A percentile compares a stretch with the other conserved stretches of the same genome.
These are phyloP conservation scores for Silene conica DNA, from an alignment of 148 eudicot species.

Conservation along the genomic window DNA sequence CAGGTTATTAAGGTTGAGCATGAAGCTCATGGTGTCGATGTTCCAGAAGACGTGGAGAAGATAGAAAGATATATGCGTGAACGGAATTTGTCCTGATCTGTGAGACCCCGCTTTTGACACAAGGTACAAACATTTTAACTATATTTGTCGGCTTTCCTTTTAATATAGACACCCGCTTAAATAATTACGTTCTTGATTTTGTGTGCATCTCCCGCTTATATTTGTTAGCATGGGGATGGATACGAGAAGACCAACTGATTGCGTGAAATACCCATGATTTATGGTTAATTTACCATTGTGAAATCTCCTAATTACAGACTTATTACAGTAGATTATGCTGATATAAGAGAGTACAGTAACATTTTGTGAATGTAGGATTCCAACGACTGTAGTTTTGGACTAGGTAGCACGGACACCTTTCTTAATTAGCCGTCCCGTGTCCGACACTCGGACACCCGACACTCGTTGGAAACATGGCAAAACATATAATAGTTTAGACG, in stretches of 20 bases:
- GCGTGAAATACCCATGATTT: too few species aligned
- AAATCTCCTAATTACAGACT: too few species aligned
- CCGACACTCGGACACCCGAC: too few species aligned
- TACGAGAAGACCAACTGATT: neutral
- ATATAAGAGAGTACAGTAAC: too few species aligned
- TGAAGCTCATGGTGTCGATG: conserved; percentile 78
- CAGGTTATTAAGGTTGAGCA: conserved; percentile 89
- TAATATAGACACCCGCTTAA: neutral
- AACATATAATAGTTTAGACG: too few species aligned
- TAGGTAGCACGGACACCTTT: too few species aligned
- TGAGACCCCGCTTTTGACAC: neutral
- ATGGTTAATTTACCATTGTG: too few species aligned
- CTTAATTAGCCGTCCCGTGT: too few species aligned
- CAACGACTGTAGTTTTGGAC: too few species aligned
- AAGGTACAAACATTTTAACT: neutral
- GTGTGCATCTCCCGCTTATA: neutral
- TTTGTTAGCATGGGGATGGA: neutral
- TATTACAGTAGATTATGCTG: too few species aligned
- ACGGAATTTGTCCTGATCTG: conserved; percentile 48
- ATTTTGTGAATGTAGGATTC: too few species aligned
- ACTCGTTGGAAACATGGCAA: too few species aligned
- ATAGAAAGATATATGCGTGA: conserved; percentile 67
- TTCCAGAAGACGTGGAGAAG: conserved; percentile 76
- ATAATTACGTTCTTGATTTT: neutral
- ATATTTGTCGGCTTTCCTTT: neutral